Percentiles rank a stretch among this genome's conserved stretches.
These are phyloP conservation scores for Cryoendolithus antarcticus DNA, from an alignment of 2,329 filamentous ascomycete genomes.

Conservation along the genomic window DNA sequence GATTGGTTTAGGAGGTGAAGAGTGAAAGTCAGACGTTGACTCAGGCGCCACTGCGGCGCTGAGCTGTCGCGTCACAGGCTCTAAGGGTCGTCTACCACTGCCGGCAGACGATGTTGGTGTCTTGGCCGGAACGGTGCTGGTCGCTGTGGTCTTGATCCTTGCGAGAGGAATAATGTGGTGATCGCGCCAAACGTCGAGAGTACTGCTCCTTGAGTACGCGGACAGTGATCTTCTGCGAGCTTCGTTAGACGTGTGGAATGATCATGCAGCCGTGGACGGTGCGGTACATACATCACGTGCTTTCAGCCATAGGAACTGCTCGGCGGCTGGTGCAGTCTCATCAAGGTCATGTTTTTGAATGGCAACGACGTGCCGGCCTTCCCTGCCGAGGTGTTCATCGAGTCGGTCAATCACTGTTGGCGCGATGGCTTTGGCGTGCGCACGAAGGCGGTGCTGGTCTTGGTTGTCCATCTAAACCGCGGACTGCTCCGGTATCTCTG, in stretches of 20 bases:
- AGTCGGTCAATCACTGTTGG: slow-evolving; percentile 4
- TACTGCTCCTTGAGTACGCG: slow-evolving; percentile 9
- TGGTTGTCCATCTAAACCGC: too few relatives aligned
- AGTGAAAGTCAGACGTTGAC: too few relatives aligned
- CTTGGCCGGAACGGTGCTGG: too few relatives aligned
- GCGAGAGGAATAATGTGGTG: too few relatives aligned
- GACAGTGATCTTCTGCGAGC: slow-evolving; percentile 1
- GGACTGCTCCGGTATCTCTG: too few relatives aligned
- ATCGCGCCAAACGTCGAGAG: slow-evolving; percentile 1
- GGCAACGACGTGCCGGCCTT: slow-evolving; percentile 22
- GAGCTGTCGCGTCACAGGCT: too few relatives aligned
- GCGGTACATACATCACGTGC: slow-evolving; percentile 17
- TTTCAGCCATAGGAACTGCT: slow-evolving; percentile 27
- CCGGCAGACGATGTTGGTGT: too few relatives aligned
- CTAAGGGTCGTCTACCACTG: too few relatives aligned
- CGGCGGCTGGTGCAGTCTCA: slow-evolving; percentile 8
- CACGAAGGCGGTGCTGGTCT: background rate
- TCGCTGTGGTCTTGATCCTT: too few relatives aligned
- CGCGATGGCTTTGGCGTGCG: background rate
- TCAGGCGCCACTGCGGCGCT: too few relatives aligned
- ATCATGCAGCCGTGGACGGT: background rate
- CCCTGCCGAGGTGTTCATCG: slow-evolving; percentile 6
- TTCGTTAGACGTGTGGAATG: slow-evolving; percentile 3
- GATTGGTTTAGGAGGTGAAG: too few relatives aligned
- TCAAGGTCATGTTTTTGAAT: slow-evolving; percentile 15